Evolutionary conservation across 345 rosid genomes (phyloP).

Genomic region (Corchorus capsularis): DNA sequence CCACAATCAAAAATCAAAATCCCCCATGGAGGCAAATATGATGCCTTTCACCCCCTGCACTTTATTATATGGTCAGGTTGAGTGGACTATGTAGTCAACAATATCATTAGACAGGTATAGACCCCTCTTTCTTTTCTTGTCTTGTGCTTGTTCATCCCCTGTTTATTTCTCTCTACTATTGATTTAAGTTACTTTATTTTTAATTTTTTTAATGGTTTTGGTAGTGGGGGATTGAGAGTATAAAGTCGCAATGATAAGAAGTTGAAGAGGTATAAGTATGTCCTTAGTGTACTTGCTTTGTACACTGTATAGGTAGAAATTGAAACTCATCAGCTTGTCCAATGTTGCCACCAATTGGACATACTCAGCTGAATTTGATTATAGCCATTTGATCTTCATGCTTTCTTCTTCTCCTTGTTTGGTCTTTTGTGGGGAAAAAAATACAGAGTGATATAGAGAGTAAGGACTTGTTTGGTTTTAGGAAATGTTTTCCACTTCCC

Average conservation of each 20-base stretch:
- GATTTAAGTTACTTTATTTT: not conserved
- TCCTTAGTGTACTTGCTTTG: slow-evolving; percentile 38
- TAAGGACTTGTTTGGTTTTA: not conserved
- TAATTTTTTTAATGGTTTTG: not conserved
- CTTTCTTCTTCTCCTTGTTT: not conserved
- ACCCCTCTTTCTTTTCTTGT: slow-evolving; percentile 58
- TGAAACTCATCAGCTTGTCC: not conserved
- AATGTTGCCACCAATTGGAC: not conserved
- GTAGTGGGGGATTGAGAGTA: slow-evolving; percentile 8
- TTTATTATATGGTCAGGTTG: slow-evolving; percentile 28
- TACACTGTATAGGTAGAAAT: slow-evolving; percentile 24
- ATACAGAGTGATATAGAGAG: not conserved
- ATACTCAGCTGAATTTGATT: not conserved
- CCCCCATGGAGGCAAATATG: slow-evolving; percentile 27
- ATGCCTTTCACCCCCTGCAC: slow-evolving; percentile 21
- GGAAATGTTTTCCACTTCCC: not conserved
- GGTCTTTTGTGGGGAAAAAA: not conserved
- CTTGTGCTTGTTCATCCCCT: slow-evolving; percentile 24
- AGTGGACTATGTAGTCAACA: slow-evolving; percentile 51
- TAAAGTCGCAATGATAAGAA: not conserved
- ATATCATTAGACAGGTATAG: slow-evolving; percentile 49
- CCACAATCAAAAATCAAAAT: not conserved
- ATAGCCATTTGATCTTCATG: not conserved
- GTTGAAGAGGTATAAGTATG: slow-evolving; percentile 1
- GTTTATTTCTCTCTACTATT: not conserved